Percentiles rank a stretch among this genome's conserved stretches.
Conservation (phyloP, 2,329 filamentous ascomycete genomes). For the Trichoderma sp. region DNA sequence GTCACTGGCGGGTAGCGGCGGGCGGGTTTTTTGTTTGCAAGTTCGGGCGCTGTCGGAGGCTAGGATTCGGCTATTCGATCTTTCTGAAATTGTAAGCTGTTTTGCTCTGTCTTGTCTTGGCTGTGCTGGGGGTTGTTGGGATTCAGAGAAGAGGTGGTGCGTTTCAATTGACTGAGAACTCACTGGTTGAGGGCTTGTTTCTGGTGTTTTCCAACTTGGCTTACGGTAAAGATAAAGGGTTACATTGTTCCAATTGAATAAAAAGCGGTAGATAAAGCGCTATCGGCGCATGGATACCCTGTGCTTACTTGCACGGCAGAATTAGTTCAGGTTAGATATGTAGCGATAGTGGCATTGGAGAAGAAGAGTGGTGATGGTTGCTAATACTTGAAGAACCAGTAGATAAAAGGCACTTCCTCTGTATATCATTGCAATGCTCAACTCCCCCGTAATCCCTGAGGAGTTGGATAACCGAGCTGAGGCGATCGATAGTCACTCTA, state of each 20-base stretch:
- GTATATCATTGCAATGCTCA: not conserved
- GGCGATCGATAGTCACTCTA: not conserved
- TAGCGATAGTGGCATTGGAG: not conserved
- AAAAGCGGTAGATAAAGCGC: not conserved
- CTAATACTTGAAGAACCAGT: not conserved
- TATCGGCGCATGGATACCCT: not conserved
- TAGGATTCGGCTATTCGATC: not conserved
- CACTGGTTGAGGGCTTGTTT: not conserved
- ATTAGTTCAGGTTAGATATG: not conserved
- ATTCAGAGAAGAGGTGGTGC: not conserved
- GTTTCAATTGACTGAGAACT: not conserved
- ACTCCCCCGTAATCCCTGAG: not conserved
- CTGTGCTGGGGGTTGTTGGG: not conserved
- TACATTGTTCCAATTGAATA: not conserved
- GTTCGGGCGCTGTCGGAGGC: not conserved
- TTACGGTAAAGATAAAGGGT: not conserved
- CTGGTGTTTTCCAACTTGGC: not conserved
- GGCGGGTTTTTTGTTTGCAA: not conserved
- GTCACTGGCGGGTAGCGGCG: slow-evolving; percentile 14
- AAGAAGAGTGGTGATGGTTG: not conserved
- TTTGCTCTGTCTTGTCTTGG: not conserved
- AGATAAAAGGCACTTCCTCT: not conserved
- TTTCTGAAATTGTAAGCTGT: not conserved
- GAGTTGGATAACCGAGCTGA: not conserved
- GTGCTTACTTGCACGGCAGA: slow-evolving; percentile 1